Conservation (phyloP, 2,329 filamentous ascomycete species). For the Tolypocladium cylindrosporum region DNA sequence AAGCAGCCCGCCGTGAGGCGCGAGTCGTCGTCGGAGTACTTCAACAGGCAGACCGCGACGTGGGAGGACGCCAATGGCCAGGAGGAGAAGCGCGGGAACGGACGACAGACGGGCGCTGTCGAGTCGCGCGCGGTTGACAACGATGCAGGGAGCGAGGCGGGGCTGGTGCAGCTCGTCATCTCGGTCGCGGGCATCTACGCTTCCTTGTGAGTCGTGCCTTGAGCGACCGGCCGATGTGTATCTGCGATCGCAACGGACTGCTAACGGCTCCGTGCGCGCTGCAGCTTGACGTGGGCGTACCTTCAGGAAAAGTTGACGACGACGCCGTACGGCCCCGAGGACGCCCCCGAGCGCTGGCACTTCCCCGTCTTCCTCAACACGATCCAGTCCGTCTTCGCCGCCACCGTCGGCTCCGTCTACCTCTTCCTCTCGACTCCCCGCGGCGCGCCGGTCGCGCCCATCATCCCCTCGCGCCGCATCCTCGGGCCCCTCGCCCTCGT, state of each 20-base stretch:
- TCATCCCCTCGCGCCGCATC: slow-evolving; percentile 71
- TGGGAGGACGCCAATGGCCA: slow-evolving; percentile 22
- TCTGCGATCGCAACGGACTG: not conserved
- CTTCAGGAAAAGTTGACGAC: slow-evolving; percentile 97
- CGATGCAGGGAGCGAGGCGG: slow-evolving; percentile 33
- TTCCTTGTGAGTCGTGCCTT: slow-evolving; percentile 65
- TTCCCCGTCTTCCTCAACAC: slow-evolving; percentile 96
- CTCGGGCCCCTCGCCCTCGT: slow-evolving; percentile 73
- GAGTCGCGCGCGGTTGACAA: not conserved
- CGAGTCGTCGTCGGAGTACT: slow-evolving; percentile 56
- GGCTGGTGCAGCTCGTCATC: slow-evolving; percentile 65
- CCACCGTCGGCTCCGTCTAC: slow-evolving; percentile 72
- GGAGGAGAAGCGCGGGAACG: slow-evolving; percentile 13
- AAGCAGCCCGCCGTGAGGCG: slow-evolving; percentile 62
- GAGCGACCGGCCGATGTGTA: too few relatives aligned
- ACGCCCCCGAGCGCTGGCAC: slow-evolving; percentile 68
- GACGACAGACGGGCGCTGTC: not conserved
- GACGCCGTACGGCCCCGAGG: slow-evolving; percentile 62
- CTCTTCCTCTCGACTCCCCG: slow-evolving; percentile 53
- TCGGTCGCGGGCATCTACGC: slow-evolving; percentile 95
- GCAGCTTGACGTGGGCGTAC: slow-evolving; percentile 84
- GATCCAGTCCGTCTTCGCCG: slow-evolving; percentile 84
- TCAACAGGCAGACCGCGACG: slow-evolving; percentile 35
- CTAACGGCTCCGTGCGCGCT: not conserved
- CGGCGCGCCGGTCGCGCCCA: slow-evolving; percentile 37